Evolutionary conservation across 345 rosid species (phyloP).

Genomic region (Triadica sebifera): DNA sequence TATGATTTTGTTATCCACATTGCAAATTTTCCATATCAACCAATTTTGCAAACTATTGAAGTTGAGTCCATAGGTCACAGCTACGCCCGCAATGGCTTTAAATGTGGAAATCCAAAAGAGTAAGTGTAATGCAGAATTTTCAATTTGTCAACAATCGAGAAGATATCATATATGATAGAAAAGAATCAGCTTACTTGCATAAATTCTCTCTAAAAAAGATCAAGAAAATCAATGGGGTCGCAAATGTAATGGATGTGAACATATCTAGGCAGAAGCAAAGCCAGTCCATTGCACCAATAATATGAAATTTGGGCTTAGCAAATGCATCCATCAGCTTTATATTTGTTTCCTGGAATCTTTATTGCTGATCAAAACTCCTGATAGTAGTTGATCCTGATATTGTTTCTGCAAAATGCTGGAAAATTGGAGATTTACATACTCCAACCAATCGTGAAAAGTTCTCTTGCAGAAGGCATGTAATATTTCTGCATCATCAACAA

Average conservation of each 20-base stretch:
- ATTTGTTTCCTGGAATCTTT: slow-evolving; percentile 51
- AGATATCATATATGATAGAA: too few species aligned
- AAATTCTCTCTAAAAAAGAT: slow-evolving; percentile 49
- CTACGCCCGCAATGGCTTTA: slow-evolving; percentile 77
- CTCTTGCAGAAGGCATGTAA: slow-evolving; percentile 69
- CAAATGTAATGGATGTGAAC: slow-evolving; percentile 52
- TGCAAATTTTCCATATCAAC: slow-evolving; percentile 66
- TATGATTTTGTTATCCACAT: slow-evolving; percentile 70
- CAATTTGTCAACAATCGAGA: too few species aligned
- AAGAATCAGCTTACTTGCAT: slow-evolving; percentile 73
- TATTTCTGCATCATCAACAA: slow-evolving; percentile 47
- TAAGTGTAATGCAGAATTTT: not conserved
- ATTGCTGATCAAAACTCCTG: slow-evolving; percentile 68
- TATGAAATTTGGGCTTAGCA: slow-evolving; percentile 53
- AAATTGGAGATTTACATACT: slow-evolving; percentile 62
- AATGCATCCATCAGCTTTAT: slow-evolving; percentile 50
- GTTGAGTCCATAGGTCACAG: slow-evolving; percentile 79
- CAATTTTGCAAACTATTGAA: slow-evolving; percentile 60
- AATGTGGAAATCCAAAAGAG: slow-evolving; percentile 1
- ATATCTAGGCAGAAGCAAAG: slow-evolving; percentile 66
- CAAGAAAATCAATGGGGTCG: slow-evolving; percentile 48
- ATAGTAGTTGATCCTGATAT: slow-evolving; percentile 64
- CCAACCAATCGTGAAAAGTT: slow-evolving; percentile 65
- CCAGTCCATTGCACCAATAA: slow-evolving; percentile 65
- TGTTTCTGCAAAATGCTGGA: slow-evolving; percentile 78